Conservation (phyloP, 768 basidiomycete genomes). For the Favolaschia claudopus region DNA sequence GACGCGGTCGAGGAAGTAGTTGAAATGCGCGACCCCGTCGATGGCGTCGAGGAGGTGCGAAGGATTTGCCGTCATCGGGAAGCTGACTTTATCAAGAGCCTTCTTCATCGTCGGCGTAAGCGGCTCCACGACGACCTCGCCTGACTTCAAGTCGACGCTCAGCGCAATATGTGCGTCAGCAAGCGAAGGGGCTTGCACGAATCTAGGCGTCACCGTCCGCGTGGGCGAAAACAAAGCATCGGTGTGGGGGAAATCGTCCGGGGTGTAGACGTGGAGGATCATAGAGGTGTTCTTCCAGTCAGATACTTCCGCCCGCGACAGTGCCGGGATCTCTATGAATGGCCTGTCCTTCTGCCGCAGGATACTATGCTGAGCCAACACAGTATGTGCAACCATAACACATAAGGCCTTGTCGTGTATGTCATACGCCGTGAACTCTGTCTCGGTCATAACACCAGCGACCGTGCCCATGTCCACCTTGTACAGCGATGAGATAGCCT, state of each 20-base stretch:
- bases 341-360: not conserved
- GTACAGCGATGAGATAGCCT: no score
- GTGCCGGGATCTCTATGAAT: not conserved
- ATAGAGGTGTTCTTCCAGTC: not conserved
- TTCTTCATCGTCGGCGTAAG: not conserved
- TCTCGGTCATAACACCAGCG: no score
- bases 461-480: no score
- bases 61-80: not conserved
- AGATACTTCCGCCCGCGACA: not conserved
- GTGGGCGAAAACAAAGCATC: not conserved
- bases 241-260: not conserved
- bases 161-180: not conserved
- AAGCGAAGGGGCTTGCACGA: not conserved
- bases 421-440: not conserved
- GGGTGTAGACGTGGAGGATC: not conserved
- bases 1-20: constrained; percentile 1
- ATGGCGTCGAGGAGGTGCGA: not conserved
- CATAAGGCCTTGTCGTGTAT: not conserved
- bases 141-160: not conserved
- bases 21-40: not conserved
- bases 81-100: not conserved
- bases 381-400: not conserved
- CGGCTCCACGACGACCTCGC: not conserved
- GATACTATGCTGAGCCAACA: not conserved
- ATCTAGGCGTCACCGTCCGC: not conserved